Base-by-base conservation (phyloP, 2,329 filamentous ascomycete genomes). In the Xylariales sp. region DNA sequence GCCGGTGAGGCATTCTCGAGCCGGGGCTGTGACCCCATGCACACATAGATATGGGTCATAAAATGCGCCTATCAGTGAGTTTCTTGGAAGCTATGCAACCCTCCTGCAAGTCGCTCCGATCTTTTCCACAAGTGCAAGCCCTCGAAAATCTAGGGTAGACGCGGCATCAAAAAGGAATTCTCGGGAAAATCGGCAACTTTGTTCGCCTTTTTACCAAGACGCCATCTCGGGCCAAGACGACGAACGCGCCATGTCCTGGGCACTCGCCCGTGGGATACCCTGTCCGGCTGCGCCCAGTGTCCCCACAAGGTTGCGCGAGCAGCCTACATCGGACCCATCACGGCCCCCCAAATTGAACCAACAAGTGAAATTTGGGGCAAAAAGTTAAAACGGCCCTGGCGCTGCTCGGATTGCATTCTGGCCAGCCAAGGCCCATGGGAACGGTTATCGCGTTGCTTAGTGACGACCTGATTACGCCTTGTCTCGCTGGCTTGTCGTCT, bases 141-240 rank as follows among this genome's bases (percentile, higher is more conserved):
- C n/a, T n/a, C n/a, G n/a, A n/a, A n/a, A n/a, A n/a, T n/a, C n/a
- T n/a, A n/a, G n/a, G n/a, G n/a, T n/a, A n/a, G n/a, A n/a, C n/a
- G n/a, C n/a, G n/a, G n/a, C n/a, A n/a, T n/a, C n/a, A n/a, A n/a
- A n/a, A n/a, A n/a, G n/a, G n/a, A n/a, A n/a, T n/a, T n/a, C n/a
- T 38, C 35, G 35, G 35, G 28, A 21, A 21, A 28, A 47, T 38
- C 31, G 40, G 33, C 36, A 37, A 32, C 38, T 17, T 43, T 27
- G 15, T 28, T 15, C 16, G 15, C 21, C 17, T 31, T 30, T 23
- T 33, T 17, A 10, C 10, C 15, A 18, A 39, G 27, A 18, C 18
- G 15, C 35, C 23, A 14, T 25, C n/a, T 29, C 16, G 15, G 29
- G 24, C n/a, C 30, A 30, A 20, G 16, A 30, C 29, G 16, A 39